phyloP scores from a whole-genome alignment of 306 rosid genomes.

The Clitoria ternatea region DNA sequence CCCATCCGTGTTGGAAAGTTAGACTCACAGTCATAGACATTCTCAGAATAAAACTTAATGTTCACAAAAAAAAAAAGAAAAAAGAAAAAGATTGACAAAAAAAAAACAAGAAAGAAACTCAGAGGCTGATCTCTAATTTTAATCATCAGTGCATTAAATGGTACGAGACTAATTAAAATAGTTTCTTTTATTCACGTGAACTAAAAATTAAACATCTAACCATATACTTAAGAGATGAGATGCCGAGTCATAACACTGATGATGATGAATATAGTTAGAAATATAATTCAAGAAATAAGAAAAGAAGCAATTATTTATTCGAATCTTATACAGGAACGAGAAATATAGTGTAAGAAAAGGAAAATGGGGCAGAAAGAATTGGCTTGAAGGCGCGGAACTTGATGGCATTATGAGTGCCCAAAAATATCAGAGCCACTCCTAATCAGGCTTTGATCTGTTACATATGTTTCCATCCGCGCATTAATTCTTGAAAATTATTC shows the following conservation, averaged over 20 bases:
- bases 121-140: too few relatives aligned
- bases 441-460: slow-evolving; percentile 3
- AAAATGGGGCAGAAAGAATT: neutral
- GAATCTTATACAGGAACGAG: too few relatives aligned
- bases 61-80: neutral
- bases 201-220: too few relatives aligned
- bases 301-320: too few relatives aligned
- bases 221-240: too few relatives aligned
- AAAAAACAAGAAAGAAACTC: neutral
- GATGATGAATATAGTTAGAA: too few relatives aligned
- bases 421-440: neutral
- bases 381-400: neutral
- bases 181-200: too few relatives aligned
- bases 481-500: neutral
- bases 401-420: neutral
- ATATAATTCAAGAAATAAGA: neutral
- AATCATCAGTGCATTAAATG: too few relatives aligned
- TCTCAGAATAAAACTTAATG: neutral
- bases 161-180: too few relatives aligned
- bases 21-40: slow-evolving; percentile 2
- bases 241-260: too few relatives aligned
- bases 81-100: neutral
- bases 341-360: neutral
- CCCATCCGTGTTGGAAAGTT: slow-evolving; percentile 34
- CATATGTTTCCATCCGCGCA: neutral